These are phyloP conservation scores for Peribolospora baueri DNA, from an alignment of 768 basidiomycete species.

Conservation along the genomic window DNA sequence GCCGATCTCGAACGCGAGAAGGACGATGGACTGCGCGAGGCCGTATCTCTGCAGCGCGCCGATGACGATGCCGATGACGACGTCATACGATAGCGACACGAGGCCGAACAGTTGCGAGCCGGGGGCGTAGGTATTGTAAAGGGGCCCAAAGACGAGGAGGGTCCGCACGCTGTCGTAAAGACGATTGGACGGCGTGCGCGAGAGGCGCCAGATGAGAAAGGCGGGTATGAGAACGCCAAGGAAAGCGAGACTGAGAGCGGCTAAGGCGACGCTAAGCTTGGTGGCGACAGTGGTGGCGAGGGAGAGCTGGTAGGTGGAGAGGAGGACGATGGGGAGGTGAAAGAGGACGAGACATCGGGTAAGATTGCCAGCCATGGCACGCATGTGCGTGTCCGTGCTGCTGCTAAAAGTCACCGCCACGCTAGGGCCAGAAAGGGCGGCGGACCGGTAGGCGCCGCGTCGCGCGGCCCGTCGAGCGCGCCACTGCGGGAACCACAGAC, in stretches of 20 bases:
- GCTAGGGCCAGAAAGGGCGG: too few relatives aligned
- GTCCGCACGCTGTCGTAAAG: slow-evolving; percentile 88
- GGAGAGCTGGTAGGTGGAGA: slow-evolving; percentile 68
- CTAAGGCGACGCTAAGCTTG: slow-evolving; percentile 44
- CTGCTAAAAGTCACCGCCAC: too few relatives aligned
- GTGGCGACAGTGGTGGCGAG: slow-evolving; percentile 28
- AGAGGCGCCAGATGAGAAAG: slow-evolving; percentile 50
- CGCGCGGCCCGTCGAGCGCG: too few relatives aligned
- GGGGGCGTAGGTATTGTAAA: slow-evolving; percentile 85
- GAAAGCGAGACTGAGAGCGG: slow-evolving; percentile 51
- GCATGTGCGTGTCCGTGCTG: not conserved
- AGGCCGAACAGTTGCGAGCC: slow-evolving; percentile 71
- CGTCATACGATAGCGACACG: slow-evolving; percentile 53
- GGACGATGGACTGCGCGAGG: slow-evolving; percentile 70
- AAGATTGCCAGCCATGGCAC: slow-evolving; percentile 38
- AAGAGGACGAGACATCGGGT: slow-evolving; percentile 74
- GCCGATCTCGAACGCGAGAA: slow-evolving; percentile 66
- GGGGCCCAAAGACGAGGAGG: slow-evolving; percentile 61
- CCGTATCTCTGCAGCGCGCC: slow-evolving; percentile 77
- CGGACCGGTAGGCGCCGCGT: too few relatives aligned
- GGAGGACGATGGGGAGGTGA: slow-evolving; percentile 80
- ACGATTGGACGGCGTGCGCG: slow-evolving; percentile 57
- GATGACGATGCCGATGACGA: slow-evolving; percentile 58
- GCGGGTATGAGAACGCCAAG: slow-evolving; percentile 57
- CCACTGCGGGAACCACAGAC: too few relatives aligned